Conservation (phyloP, 805 yeast genomes). For the Clavispora fructus region DNA sequence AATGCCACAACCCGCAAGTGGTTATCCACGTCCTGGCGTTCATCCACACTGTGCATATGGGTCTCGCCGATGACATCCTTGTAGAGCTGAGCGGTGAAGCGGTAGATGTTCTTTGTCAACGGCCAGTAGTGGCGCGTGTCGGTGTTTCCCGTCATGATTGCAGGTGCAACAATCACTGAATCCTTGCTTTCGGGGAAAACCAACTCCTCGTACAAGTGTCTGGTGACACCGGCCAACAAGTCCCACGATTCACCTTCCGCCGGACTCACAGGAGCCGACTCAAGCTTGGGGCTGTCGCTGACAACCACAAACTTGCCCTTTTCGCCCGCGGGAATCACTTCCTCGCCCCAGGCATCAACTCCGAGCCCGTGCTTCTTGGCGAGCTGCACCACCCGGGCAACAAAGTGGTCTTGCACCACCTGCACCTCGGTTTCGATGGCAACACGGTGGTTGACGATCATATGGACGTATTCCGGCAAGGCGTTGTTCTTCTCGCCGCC, state of each 20-base stretch:
- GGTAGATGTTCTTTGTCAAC: slow-evolving; percentile 49
- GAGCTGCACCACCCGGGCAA: slow-evolving; percentile 29
- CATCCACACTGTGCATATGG: slow-evolving; percentile 34
- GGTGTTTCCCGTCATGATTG: slow-evolving; percentile 54
- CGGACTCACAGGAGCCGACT: slow-evolving; percentile 55
- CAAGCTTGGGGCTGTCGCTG: slow-evolving; percentile 22
- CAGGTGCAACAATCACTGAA: slow-evolving; percentile 40
- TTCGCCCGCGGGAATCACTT: slow-evolving; percentile 17
- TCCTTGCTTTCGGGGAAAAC: slow-evolving; percentile 22
- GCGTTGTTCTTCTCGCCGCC: slow-evolving; percentile 81
- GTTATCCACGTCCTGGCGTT: slow-evolving; percentile 22
- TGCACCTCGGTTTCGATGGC: slow-evolving; percentile 49
- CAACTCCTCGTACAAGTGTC: slow-evolving; percentile 16
- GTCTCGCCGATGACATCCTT: slow-evolving; percentile 12
- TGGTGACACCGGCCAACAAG: slow-evolving; percentile 13
- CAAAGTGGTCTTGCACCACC: slow-evolving; percentile 36
- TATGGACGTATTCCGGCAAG: slow-evolving; percentile 57
- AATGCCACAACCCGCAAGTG: slow-evolving; percentile 34
- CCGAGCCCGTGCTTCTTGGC: slow-evolving; percentile 49
- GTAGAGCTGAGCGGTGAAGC: slow-evolving; percentile 32
- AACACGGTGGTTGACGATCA: slow-evolving; percentile 60
- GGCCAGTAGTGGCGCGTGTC: slow-evolving; percentile 59
- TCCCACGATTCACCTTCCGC: slow-evolving; percentile 12
- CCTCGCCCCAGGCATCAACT: slow-evolving; percentile 32
- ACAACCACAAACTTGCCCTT: slow-evolving; percentile 40